phyloP scores from a whole-genome alignment of 371 early-diverging fungal genomes.

The Paraphysoderma sedebokerense region DNA sequence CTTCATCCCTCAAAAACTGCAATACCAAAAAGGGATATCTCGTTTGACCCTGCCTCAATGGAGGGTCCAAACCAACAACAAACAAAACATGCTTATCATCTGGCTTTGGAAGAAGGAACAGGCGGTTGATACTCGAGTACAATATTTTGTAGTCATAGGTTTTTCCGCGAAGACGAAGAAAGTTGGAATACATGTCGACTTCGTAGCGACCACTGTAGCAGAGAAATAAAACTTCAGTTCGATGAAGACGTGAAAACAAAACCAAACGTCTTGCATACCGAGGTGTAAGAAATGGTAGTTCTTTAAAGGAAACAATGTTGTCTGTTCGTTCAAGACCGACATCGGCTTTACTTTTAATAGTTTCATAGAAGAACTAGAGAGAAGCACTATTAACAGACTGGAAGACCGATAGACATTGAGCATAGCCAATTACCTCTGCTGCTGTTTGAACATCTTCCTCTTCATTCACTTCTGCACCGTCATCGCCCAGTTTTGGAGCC shows the following conservation, averaged over 20 bases:
- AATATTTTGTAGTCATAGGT: conserved; percentile 93
- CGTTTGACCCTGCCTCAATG: conserved; percentile 97
- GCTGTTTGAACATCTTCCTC: conserved; percentile 30
- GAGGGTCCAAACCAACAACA: conserved; percentile 88
- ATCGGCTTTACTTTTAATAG: conserved; percentile 79
- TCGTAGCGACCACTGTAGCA: conserved; percentile 73
- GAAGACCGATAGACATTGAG: neutral
- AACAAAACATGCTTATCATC: conserved; percentile 84
- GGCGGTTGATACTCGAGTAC: conserved; percentile 59
- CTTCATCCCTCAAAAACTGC: conserved; percentile 86
- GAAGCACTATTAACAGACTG: too few species aligned
- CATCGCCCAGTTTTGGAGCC: conserved; percentile 17
- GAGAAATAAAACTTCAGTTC: neutral
- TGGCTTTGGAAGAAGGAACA: conserved; percentile 82
- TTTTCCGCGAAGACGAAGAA: conserved; percentile 89
- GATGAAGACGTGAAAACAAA: neutral
- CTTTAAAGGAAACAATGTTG: conserved; percentile 73
- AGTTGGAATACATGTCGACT: conserved; percentile 80
- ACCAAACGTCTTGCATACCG: conserved; percentile 21
- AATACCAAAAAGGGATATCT: conserved; percentile 93
- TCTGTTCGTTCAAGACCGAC: conserved; percentile 73
- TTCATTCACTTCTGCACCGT: conserved; percentile 31
- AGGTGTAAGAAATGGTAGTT: conserved; percentile 76
- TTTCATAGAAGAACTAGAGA: conserved; percentile 73
- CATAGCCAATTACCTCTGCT: conserved; percentile 27